Evolutionary conservation across 2,329 filamentous ascomycete genomes (phyloP).

Genomic region (Aspergillus ochraceus): DNA sequence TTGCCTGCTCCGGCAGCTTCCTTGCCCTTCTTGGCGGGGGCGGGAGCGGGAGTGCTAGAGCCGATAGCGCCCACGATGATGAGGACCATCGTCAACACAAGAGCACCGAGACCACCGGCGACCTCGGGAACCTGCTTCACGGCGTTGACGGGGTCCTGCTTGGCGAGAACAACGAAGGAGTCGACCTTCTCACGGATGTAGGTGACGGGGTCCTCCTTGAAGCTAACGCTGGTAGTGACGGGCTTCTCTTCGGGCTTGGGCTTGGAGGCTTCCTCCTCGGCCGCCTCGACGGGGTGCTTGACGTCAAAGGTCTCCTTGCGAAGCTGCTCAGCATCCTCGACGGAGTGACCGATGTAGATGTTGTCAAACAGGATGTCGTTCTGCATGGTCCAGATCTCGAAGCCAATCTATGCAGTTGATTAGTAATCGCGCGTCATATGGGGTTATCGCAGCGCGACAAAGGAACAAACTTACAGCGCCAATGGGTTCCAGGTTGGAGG

Average conservation of each 20-base stretch:
- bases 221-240: constrained; percentile 71
- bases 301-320: constrained; percentile 85
- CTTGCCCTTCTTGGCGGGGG: constrained; percentile 75
- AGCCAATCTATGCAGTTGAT: constrained; percentile 69
- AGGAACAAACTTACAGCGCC: constrained; percentile 71
- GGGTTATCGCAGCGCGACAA: not conserved
- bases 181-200: constrained; percentile 93
- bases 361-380: constrained; percentile 99
- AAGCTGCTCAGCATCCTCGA: constrained; percentile 87
- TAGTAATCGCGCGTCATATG: constrained; percentile 3
- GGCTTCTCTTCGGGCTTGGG: constrained; percentile 75
- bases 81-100: constrained; percentile 69
- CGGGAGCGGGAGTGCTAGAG: constrained; percentile 60
- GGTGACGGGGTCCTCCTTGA: constrained; percentile 83
- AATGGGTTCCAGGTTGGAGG: constrained; percentile 96
- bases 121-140: constrained; percentile 90
- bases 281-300: constrained; percentile 82
- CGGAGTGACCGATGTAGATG: constrained; percentile 98
- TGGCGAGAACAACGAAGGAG: constrained; percentile 81
- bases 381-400: constrained; percentile 99
- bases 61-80: constrained; percentile 68
- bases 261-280: constrained; percentile 73
- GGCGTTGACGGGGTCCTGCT: constrained; percentile 79
- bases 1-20: constrained; percentile 62
- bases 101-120: constrained; percentile 73